Percentiles rank a stretch among this genome's conserved stretches.
Evolutionary conservation across 352 stramenopile species (phyloP).

Genomic region (Labyrinthula sp.): DNA sequence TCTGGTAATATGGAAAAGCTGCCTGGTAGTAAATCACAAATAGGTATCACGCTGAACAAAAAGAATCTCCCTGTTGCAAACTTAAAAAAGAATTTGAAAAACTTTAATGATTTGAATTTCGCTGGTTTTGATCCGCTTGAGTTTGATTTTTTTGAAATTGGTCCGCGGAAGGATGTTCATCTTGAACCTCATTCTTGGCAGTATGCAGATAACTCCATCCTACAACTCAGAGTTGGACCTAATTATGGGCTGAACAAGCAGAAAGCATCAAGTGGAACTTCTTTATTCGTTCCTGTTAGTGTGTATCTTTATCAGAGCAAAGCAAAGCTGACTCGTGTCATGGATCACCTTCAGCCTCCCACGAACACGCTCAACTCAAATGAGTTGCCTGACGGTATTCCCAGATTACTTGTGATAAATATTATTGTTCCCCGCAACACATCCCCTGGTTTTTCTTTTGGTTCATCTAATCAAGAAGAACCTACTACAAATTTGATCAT

Average conservation of each 20-base stretch:
- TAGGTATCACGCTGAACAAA: no score
- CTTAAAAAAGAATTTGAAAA: no score
- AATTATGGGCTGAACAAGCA: constrained; percentile 25
- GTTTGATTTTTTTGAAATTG: no score
- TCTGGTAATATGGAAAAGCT: no score
- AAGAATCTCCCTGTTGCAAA: no score
- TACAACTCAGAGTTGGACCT: constrained; percentile 8
- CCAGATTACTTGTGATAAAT: constrained; percentile 18
- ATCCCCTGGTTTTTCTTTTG: no score
- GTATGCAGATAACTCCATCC: not conserved
- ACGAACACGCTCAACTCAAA: constrained; percentile 1
- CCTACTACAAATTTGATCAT: no score
- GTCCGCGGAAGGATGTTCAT: not conserved
- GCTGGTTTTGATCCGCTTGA: no score
- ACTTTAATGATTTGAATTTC: no score
- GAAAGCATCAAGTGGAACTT: constrained; percentile 12
- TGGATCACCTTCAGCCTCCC: constrained; percentile 11
- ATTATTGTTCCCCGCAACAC: constrained; percentile 18
- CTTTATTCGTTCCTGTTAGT: constrained; percentile 17
- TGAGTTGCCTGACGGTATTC: constrained; percentile 1
- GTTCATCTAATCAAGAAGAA: no score
- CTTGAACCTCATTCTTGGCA: constrained; percentile 1
- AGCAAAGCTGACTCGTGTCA: constrained; percentile 11
- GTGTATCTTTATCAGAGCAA: constrained; percentile 13
- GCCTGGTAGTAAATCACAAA: no score